phyloP scores from a whole-genome alignment of 1,284 basidiomycete genomes.

The Psilocybe mexicana region DNA sequence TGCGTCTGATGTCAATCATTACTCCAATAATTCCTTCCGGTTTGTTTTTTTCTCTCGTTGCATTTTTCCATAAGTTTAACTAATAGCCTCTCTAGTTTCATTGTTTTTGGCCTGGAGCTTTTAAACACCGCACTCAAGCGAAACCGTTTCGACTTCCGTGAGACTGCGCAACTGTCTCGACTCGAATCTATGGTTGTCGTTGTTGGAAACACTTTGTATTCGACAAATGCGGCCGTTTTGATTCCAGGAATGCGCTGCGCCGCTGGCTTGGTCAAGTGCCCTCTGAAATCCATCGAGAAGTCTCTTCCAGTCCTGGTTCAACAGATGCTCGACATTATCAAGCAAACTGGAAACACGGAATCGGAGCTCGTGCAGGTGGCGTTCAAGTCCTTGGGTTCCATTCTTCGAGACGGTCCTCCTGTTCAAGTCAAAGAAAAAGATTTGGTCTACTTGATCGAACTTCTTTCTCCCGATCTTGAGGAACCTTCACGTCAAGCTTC shows the following conservation, averaged over 20 bases:
- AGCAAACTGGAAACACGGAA: slow-evolving; percentile 84
- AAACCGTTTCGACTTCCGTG: slow-evolving; percentile 84
- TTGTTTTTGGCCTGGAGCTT: slow-evolving; percentile 91
- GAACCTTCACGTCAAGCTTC: slow-evolving; percentile 87
- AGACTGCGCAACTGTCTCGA: slow-evolving; percentile 70
- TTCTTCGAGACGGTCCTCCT: slow-evolving; percentile 83
- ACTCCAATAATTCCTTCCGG: slow-evolving; percentile 84
- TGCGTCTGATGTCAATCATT: slow-evolving; percentile 64
- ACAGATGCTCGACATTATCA: slow-evolving; percentile 87
- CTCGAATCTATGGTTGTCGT: slow-evolving; percentile 86
- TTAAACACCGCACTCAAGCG: slow-evolving; percentile 88
- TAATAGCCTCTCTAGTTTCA: slow-evolving; percentile 62
- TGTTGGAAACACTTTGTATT: slow-evolving; percentile 93
- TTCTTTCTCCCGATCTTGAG: slow-evolving; percentile 91
- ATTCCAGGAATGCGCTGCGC: slow-evolving; percentile 80
- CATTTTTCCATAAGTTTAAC: background rate
- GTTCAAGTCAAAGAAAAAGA: slow-evolving; percentile 90
- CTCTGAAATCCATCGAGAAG: slow-evolving; percentile 75
- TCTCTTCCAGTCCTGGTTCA: slow-evolving; percentile 84
- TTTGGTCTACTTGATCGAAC: slow-evolving; percentile 82
- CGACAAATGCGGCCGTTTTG: slow-evolving; percentile 80
- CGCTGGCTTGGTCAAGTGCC: slow-evolving; percentile 83
- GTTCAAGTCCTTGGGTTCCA: slow-evolving; percentile 82
- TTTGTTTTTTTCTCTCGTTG: slow-evolving; percentile 31
- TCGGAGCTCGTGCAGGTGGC: slow-evolving; percentile 90